Conservation (phyloP, 139 green algal genomes). For the Tetradesmus obliquus region DNA sequence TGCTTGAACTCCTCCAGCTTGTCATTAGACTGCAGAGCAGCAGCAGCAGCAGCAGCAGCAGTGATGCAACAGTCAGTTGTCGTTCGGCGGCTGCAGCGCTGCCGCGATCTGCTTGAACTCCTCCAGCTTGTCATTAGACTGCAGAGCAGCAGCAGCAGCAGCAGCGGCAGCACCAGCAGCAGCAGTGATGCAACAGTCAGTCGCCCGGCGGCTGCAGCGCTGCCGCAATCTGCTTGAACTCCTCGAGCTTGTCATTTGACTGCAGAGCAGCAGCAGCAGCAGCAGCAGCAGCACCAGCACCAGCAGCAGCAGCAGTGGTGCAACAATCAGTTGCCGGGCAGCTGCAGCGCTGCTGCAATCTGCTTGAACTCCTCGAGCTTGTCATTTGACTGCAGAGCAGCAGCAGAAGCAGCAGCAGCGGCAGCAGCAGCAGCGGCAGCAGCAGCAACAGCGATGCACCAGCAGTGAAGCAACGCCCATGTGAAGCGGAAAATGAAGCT, state of each 20-base stretch:
- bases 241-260: constrained; percentile 35
- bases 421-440: no score
- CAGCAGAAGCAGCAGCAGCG: background rate
- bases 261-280: background rate
- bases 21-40: constrained; percentile 8
- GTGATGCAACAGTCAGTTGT: background rate
- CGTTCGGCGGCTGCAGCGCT: constrained; percentile 20
- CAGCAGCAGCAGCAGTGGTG: background rate
- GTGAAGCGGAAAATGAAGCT: no score
- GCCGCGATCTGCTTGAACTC: constrained; percentile 45
- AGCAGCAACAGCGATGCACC: no score
- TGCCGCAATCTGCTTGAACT: constrained; percentile 44
- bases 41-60: background rate
- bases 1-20: constrained; percentile 44
- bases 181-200: background rate
- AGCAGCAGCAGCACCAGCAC: no score
- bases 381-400: constrained; percentile 10
- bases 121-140: constrained; percentile 37
- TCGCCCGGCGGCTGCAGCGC: constrained; percentile 18
- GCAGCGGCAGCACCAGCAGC: background rate
- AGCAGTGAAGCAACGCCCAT: no score
- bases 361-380: constrained; percentile 44
- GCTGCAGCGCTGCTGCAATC: constrained; percentile 42
- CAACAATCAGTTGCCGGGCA: background rate
- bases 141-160: background rate